Conservation (phyloP, 2,329 filamentous ascomycete genomes). For the Penicillium olsonii region DNA sequence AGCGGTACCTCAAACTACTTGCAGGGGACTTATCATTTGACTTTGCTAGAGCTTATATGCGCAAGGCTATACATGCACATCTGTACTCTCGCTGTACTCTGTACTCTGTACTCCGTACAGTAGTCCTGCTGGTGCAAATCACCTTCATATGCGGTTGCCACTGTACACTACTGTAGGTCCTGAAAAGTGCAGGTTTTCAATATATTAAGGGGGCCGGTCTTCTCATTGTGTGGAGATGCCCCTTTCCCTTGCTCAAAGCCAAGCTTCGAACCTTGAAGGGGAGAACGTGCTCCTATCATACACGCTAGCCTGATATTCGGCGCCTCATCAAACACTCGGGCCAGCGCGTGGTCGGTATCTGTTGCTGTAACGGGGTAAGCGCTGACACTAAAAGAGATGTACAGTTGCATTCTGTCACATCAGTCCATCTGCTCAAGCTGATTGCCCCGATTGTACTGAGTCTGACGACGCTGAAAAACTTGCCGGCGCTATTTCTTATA, state of each 20-base stretch:
- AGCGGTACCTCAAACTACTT: neutral
- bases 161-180: neutral
- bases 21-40: neutral
- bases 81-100: too few relatives aligned
- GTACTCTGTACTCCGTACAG: too few relatives aligned
- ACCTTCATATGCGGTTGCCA: neutral
- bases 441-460: neutral
- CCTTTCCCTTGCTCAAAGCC: conserved; percentile 8
- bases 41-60: neutral
- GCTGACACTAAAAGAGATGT: conserved; percentile 2
- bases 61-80: neutral
- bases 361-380: conserved; percentile 18
- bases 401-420: conserved; percentile 12
- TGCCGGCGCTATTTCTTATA: neutral
- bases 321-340: conserved; percentile 16
- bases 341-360: conserved; percentile 16
- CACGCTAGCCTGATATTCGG: conserved; percentile 8
- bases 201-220: conserved; percentile 7
- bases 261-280: conserved; percentile 1
- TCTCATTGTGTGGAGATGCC: conserved; percentile 12
- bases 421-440: conserved; percentile 6
- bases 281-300: conserved; percentile 11
- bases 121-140: neutral
- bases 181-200: neutral
- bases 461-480: neutral